A percentile compares a stretch with the other conserved stretches of the same genome.
Evolutionary conservation across 202 grass and related monocot species (phyloP).

Genomic region (Setaria italica): DNA sequence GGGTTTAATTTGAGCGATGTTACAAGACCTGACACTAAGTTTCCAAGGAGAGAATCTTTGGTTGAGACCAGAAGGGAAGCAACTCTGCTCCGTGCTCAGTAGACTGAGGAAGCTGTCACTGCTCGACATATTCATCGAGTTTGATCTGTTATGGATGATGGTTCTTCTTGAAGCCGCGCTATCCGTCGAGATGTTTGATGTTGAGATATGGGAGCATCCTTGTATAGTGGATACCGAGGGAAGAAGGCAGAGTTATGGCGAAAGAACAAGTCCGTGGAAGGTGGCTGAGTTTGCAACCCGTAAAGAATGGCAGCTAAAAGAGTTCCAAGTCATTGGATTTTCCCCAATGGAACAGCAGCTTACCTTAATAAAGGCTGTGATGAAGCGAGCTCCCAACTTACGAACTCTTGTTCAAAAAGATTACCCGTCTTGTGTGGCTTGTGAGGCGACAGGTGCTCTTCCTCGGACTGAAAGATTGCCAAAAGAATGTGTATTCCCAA

Average conservation of each 20-base stretch:
- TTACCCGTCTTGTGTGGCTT: neutral
- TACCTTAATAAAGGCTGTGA: conserved; percentile 5
- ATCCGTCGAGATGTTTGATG: neutral
- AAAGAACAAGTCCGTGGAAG: conserved; percentile 7
- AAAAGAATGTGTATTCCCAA: neutral
- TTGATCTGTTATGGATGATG: conserved; percentile 6
- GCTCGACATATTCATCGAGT: neutral
- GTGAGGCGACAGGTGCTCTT: neutral
- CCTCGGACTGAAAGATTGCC: conserved; percentile 4
- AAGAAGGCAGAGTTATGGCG: neutral
- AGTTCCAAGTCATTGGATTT: neutral
- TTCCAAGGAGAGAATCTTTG: neutral
- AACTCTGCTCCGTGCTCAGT: neutral
- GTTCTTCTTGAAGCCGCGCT: conserved; percentile 10
- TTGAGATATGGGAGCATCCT: neutral
- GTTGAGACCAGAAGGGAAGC: neutral
- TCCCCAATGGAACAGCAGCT: neutral
- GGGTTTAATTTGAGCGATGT: neutral
- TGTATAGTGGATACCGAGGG: conserved; percentile 1
- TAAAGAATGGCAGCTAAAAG: conserved; percentile 9
- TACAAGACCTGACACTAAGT: neutral
- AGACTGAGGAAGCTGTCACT: neutral
- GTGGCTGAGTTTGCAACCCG: neutral
- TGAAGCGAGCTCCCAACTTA: conserved; percentile 17
- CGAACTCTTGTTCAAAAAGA: neutral